Percentiles rank a stretch among this genome's conserved stretches.
These are phyloP conservation scores for Aureobasidium subglaciale DNA, from an alignment of 2,329 filamentous ascomycete species.

Conservation along the genomic window DNA sequence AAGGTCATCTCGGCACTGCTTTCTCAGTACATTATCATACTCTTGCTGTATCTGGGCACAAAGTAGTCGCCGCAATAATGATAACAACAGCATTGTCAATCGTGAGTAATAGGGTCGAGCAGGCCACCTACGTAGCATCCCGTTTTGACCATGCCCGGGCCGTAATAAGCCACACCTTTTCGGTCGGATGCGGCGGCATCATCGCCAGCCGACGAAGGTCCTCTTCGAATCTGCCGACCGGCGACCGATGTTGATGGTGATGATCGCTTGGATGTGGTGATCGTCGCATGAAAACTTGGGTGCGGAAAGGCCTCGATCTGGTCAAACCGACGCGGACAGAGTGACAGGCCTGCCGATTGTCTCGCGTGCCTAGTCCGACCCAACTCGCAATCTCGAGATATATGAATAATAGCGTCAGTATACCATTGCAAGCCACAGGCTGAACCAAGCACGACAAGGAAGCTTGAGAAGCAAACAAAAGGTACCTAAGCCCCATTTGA, in stretches of 20 bases:
- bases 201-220: neutral
- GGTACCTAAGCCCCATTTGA: neutral
- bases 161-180: slow-evolving; percentile 2
- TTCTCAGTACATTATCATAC: no score
- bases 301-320: neutral
- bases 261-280: neutral
- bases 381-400: neutral
- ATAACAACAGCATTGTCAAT: neutral
- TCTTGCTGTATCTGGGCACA: no score
- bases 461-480: neutral
- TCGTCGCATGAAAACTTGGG: neutral
- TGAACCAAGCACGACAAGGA: neutral
- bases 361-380: neutral
- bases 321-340: neutral
- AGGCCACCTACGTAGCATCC: slow-evolving; percentile 10
- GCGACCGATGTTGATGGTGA: neutral
- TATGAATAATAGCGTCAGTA: neutral
- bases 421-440: neutral
- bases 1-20: no score
- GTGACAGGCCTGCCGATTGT: no score
- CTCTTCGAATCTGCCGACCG: neutral
- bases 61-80: no score
- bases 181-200: slow-evolving; percentile 3
- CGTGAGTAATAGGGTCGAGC: neutral
- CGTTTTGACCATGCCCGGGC: slow-evolving; percentile 7